Evolutionary conservation across 2,329 filamentous ascomycete species (phyloP).

Genomic region (Coniochaeta sp.): DNA sequence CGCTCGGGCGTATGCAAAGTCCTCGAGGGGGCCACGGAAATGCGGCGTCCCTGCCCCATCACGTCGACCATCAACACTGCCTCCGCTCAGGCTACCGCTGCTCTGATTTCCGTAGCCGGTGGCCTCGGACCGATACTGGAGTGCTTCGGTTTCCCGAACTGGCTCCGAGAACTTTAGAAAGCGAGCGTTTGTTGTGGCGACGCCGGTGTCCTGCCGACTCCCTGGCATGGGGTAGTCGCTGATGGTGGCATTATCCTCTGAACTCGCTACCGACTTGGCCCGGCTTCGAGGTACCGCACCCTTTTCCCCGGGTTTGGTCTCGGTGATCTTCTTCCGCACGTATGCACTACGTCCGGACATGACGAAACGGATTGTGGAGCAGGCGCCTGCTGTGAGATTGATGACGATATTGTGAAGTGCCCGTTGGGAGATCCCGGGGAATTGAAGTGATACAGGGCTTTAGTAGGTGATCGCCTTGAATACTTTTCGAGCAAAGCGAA

Average conservation of each 20-base stretch:
- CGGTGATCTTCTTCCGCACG: constrained; percentile 51
- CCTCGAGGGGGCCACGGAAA: constrained; percentile 26
- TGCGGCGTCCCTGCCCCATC: constrained; percentile 15
- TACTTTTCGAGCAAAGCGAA: neutral
- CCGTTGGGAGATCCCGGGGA: neutral
- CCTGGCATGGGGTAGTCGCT: constrained; percentile 27
- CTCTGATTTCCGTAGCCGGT: constrained; percentile 15
- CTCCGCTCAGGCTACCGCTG: constrained; percentile 30
- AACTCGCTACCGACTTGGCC: constrained; percentile 28
- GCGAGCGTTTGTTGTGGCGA: constrained; percentile 34
- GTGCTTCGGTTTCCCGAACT: constrained; percentile 22
- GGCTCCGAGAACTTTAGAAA: constrained; percentile 38
- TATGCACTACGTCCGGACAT: constrained; percentile 54
- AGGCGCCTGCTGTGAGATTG: neutral
- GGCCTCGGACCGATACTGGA: constrained; percentile 17
- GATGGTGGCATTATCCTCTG: constrained; percentile 27
- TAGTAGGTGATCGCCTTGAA: neutral
- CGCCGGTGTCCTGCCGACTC: constrained; percentile 29
- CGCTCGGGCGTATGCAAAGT: constrained; percentile 35
- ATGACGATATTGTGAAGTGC: neutral
- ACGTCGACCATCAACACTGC: constrained; percentile 25
- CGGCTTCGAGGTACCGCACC: constrained; percentile 17
- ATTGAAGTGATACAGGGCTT: neutral
- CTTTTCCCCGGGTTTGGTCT: constrained; percentile 31
- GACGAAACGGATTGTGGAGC: constrained; percentile 5